phyloP scores from a whole-genome alignment of 164 flowering plant genomes.

The Chloranthus sessilifolius region DNA sequence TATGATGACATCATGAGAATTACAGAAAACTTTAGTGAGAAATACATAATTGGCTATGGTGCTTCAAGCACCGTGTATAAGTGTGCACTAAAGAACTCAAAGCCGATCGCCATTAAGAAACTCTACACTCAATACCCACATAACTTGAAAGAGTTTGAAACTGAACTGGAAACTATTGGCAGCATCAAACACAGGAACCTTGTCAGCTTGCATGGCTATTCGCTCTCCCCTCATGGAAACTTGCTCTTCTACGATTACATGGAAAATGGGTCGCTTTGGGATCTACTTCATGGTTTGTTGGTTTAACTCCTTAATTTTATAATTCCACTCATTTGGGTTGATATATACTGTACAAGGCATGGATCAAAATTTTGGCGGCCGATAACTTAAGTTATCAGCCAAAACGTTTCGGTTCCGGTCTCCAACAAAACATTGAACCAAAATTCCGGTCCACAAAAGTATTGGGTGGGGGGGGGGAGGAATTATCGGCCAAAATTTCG shows the following conservation, averaged over 20 bases:
- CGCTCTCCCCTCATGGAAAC: conserved; percentile 67
- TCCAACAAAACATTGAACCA: too few species aligned
- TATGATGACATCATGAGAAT: conserved; percentile 86
- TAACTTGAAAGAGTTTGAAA: conserved; percentile 69
- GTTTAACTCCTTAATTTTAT: too few species aligned
- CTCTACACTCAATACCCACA: conserved; percentile 59
- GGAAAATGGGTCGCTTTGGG: conserved; percentile 96
- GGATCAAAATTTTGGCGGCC: too few species aligned
- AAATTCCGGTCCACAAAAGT: too few species aligned
- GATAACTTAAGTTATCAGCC: too few species aligned
- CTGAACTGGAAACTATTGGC: conserved; percentile 83
- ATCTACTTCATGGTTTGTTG: conserved; percentile 88
- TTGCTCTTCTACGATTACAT: conserved; percentile 93
- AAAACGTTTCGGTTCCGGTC: too few species aligned
- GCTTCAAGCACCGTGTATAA: conserved; percentile 96
- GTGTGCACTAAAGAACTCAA: conserved; percentile 73
- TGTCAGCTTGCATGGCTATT: conserved; percentile 85
- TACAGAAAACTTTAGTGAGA: conserved; percentile 84
- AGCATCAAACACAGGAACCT: conserved; percentile 87
- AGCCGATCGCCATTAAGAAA: conserved; percentile 84
- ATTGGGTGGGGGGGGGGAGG: too few species aligned
- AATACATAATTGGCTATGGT: conserved; percentile 84
- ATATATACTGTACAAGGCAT: too few species aligned
- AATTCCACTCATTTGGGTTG: too few species aligned
- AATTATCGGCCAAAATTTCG: too few species aligned